These are phyloP conservation scores for Alopecurus myosuroides DNA, from an alignment of 176 grass and related monocot species.

Conservation along the genomic window DNA sequence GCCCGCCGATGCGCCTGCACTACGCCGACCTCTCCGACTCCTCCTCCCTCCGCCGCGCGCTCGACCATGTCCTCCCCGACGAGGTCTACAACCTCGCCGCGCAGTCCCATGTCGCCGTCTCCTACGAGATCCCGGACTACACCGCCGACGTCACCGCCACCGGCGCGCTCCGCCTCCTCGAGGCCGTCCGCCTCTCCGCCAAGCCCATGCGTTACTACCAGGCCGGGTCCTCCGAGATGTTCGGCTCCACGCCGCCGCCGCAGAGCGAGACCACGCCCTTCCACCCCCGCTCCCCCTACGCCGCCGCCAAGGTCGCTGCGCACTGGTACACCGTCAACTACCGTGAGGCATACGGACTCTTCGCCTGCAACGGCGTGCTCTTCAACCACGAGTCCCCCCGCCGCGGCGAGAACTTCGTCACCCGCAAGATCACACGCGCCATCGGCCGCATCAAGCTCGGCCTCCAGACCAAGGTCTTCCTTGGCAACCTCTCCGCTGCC, in stretches of 20 bases:
- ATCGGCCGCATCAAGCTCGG: conserved; percentile 86
- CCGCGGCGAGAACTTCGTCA: conserved; percentile 98
- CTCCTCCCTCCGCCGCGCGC: conserved; percentile 82
- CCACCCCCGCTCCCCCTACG: conserved; percentile 91
- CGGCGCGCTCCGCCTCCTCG: conserved; percentile 87
- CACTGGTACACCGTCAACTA: conserved; percentile 99
- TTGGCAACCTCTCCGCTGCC: conserved; percentile 80
- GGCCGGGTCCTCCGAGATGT: conserved; percentile 97
- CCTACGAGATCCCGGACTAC: conserved; percentile 96
- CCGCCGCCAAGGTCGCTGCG: conserved; percentile 90
- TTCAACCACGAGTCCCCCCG: conserved; percentile 99
- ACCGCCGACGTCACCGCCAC: conserved; percentile 90
- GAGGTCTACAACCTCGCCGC: conserved; percentile 99
- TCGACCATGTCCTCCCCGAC: conserved; percentile 79
- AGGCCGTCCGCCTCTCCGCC: conserved; percentile 68
- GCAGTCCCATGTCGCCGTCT: conserved; percentile 92
- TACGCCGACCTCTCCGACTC: conserved; percentile 97
- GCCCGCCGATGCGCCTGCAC: conserved; percentile 87
- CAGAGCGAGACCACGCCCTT: conserved; percentile 74
- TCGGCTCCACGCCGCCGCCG: conserved; percentile 91
- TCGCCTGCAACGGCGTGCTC: conserved; percentile 95
- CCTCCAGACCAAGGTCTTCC: conserved; percentile 95
- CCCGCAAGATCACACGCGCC: conserved; percentile 97
- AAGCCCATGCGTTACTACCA: conserved; percentile 83
- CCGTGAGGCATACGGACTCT: conserved; percentile 87